Evolutionary conservation across 2,329 filamentous ascomycete genomes (phyloP).

Genomic region (Colletotrichum australisinense): DNA sequence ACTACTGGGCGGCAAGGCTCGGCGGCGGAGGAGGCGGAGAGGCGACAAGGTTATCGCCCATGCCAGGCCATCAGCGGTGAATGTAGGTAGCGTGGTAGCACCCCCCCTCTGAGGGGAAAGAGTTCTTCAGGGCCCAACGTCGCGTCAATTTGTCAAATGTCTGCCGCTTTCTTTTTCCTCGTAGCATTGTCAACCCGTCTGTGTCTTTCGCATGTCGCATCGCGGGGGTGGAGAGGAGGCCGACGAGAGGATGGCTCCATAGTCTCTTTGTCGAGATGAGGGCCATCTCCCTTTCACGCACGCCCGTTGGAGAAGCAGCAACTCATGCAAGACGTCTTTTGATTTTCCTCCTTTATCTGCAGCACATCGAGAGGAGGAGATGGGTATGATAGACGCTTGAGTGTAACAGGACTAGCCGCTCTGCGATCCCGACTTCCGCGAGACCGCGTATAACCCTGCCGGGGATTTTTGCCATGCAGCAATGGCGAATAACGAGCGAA

Average conservation of each 20-base stretch:
- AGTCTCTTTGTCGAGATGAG: neutral
- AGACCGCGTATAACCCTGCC: conserved; percentile 19
- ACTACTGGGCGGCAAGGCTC: neutral
- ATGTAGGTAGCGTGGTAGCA: neutral
- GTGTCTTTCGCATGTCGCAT: neutral
- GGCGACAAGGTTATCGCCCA: neutral
- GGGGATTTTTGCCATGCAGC: conserved; percentile 26
- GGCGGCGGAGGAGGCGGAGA: neutral
- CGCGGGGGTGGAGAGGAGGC: conserved; percentile 1
- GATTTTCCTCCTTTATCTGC: neutral
- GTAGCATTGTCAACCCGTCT: neutral
- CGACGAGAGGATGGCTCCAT: neutral
- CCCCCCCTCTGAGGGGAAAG: neutral
- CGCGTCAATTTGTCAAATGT: neutral
- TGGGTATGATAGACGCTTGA: neutral
- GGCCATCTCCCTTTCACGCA: neutral
- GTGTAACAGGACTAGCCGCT: neutral
- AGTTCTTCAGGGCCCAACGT: neutral
- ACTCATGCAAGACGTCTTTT: neutral
- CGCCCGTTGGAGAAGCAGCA: neutral
- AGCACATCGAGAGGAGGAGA: neutral
- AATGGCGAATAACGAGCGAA: neutral
- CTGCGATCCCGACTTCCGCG: conserved; percentile 6
- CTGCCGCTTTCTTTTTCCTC: conserved; percentile 6
- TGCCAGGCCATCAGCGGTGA: neutral